Base-by-base conservation (phyloP, 2,329 filamentous ascomycete species). In the Paecilomyces formosus region DNA sequence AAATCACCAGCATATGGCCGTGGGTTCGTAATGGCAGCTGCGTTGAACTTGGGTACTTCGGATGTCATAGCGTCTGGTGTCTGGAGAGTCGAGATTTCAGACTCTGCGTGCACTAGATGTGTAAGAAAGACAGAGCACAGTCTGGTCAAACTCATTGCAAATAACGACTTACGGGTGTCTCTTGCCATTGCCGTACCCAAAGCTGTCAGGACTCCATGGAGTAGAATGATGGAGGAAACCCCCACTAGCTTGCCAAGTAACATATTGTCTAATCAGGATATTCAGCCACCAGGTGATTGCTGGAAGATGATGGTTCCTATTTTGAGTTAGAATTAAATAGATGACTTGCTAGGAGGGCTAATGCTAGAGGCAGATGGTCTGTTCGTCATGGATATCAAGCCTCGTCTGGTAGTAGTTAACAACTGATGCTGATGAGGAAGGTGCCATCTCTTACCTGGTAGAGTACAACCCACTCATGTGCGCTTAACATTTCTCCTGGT, bases 1-100 rank as follows among this genome's bases (percentile, higher is more conserved):
- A 74, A 74, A 30, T 66, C 65, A 8, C 65, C 66, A 57, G 53
- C 55, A 8, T 63, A 56, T 35, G 62, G 55, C 11, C 54, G 28
- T 12, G 58, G 53, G 21, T 57, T 57, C 4, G 54, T 57, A 15
- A 39, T 58, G 7, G 28, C n/a, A 12, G 49, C 30, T 13, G 39
- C 53, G 24, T 30, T 63, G 15, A 45, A 45, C n/a, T 45, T 45
- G 39, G 39, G 39, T 7, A 21, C 39, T 30, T 35, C 28, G 21
- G 55, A 52, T 13, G 21, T 11, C 18, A 24, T 56, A 26, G 24
- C 39, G 31, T 58, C 55, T n/a, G 50, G 13, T 24, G 50, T 26
- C 50, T 22, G 21, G 8, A 28, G 13, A 28, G 26, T 28, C 3
- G 50, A 24, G 26, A n/a, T 26, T 52, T 21, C 22, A 26, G 50